phyloP scores from a whole-genome alignment of 1,284 basidiomycete species.

The Neotropicomus parvogracilis region DNA sequence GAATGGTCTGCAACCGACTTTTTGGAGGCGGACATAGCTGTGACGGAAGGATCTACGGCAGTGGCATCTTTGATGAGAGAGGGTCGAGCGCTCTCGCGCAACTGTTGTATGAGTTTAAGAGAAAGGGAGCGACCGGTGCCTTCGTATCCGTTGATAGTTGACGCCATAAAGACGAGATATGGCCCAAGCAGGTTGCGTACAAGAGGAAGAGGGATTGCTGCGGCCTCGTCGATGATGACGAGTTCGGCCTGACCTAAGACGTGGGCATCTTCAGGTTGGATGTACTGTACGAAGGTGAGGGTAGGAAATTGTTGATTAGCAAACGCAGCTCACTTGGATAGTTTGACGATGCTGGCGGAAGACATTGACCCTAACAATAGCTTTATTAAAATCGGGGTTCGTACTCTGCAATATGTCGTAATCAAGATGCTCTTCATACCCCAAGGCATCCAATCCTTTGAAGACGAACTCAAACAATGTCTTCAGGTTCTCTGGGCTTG shows the following conservation, averaged over 20 bases:
- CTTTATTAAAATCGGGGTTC: conserved; percentile 92
- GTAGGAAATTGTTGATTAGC: neutral
- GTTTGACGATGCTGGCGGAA: conserved; percentile 93
- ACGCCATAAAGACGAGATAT: conserved; percentile 97
- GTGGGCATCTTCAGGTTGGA: conserved; percentile 95
- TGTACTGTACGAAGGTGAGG: conserved; percentile 60
- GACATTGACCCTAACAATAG: conserved; percentile 93
- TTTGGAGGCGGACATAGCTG: conserved; percentile 47
- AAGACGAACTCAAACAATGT: conserved; percentile 99
- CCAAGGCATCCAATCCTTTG: conserved; percentile 92
- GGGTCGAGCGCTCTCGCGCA: conserved; percentile 82
- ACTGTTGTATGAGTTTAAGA: conserved; percentile 96
- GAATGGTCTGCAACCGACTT: conserved; percentile 40
- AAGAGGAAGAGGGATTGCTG: conserved; percentile 94
- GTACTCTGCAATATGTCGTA: conserved; percentile 95
- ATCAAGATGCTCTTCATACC: conserved; percentile 97
- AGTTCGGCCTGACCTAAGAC: conserved; percentile 97
- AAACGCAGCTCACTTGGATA: conserved; percentile 64
- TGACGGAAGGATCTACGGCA: conserved; percentile 45
- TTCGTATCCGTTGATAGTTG: conserved; percentile 99
- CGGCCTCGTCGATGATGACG: conserved; percentile 97
- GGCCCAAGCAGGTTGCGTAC: conserved; percentile 95
- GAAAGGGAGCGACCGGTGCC: conserved; percentile 97
- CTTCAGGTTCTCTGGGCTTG: conserved; percentile 96
- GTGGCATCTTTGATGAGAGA: conserved; percentile 60